Conservation (phyloP, 2,329 filamentous ascomycete species). For the Mycogone perniciosa region DNA sequence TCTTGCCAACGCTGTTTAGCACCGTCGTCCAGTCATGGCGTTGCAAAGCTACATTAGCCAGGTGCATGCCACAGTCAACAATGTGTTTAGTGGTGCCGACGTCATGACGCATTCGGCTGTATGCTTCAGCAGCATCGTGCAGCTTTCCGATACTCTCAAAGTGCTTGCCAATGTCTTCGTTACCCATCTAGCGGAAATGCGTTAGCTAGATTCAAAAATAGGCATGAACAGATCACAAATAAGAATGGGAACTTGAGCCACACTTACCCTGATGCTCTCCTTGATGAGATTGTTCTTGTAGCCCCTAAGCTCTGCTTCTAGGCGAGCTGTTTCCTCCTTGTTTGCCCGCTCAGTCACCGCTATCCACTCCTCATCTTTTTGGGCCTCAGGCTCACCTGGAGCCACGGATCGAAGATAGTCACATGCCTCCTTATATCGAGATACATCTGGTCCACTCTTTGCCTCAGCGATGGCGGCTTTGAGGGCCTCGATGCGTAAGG, state of each 20-base stretch:
- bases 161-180: conserved; percentile 85
- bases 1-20: conserved; percentile 55
- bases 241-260: not conserved
- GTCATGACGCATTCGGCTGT: conserved; percentile 81
- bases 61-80: conserved; percentile 71
- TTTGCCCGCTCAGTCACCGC: conserved; percentile 60
- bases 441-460: conserved; percentile 67
- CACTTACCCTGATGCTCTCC: conserved; percentile 78
- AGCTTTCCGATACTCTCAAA: conserved; percentile 74
- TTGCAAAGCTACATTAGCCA: conserved; percentile 70
- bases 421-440: conserved; percentile 63
- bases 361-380: conserved; percentile 69
- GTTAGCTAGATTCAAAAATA: not conserved
- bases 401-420: conserved; percentile 56
- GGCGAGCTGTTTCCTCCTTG: conserved; percentile 61
- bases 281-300: conserved; percentile 98
- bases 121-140: conserved; percentile 66
- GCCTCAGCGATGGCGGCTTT: conserved; percentile 71
- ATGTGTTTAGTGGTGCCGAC: conserved; percentile 80
- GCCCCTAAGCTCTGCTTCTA: conserved; percentile 78
- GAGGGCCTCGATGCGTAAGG: conserved; percentile 72
- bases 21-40: conserved; percentile 71
- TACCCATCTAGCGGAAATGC: conserved; percentile 63
- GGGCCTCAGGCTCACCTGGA: conserved; percentile 62
- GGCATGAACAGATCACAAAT: not conserved